A percentile compares a stretch with the other conserved stretches of the same genome.
Evolutionary conservation across 108 stramenopile species (phyloP).

Genomic region (Nitzschia sp.): DNA sequence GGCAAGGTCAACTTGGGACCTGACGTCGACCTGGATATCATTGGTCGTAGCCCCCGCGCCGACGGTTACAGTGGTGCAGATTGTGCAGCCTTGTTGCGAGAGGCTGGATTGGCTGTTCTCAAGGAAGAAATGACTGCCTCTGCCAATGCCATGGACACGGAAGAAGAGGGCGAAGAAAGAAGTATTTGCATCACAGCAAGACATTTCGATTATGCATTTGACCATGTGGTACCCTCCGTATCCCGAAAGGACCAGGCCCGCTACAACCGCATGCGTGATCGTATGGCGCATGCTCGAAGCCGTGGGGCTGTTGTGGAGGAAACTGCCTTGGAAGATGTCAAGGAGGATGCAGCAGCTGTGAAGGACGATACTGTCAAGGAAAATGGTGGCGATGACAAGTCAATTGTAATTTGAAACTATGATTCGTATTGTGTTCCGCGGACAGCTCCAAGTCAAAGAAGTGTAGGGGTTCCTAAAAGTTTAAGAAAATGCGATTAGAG

Average conservation of each 20-base stretch:
- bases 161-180: constrained; percentile 4
- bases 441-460: too few species aligned
- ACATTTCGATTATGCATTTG: constrained; percentile 84
- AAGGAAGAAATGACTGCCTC: constrained; percentile 46
- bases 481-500: background rate
- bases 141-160: constrained; percentile 2
- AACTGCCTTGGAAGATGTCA: constrained; percentile 4
- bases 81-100: constrained; percentile 83
- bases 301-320: constrained; percentile 48
- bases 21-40: constrained; percentile 68
- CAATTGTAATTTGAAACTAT: too few species aligned
- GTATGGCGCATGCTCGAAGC: constrained; percentile 78
- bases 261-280: constrained; percentile 77
- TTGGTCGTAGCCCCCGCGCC: constrained; percentile 67
- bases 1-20: constrained; percentile 52
- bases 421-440: too few species aligned
- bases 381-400: too few species aligned
- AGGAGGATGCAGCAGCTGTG: constrained; percentile 5
- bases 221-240: constrained; percentile 84
- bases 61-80: constrained; percentile 90
- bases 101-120: constrained; percentile 85
- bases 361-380: background rate
- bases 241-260: constrained; percentile 80
- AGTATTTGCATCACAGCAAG: constrained; percentile 51
- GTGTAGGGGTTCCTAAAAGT: too few species aligned